phyloP scores from a whole-genome alignment of 441 rosid genomes.

The Pelargonium australe region DNA sequence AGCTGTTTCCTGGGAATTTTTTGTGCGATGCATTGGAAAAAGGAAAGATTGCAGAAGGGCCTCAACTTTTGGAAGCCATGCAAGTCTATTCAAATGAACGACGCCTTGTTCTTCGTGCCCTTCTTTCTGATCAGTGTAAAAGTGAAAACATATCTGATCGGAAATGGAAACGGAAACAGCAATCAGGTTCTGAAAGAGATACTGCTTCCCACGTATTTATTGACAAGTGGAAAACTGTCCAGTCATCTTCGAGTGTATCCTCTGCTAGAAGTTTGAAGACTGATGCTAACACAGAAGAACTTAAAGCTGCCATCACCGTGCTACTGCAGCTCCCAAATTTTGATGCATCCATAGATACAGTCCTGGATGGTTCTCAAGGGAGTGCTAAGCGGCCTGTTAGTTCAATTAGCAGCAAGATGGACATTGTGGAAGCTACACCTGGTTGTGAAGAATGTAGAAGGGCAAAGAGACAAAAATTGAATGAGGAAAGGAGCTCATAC shows the following conservation, averaged over 20 bases:
- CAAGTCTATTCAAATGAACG: slow-evolving; percentile 78
- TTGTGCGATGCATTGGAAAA: slow-evolving; percentile 58
- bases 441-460: slow-evolving; percentile 93
- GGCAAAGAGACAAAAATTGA: slow-evolving; percentile 68
- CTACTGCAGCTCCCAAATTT: slow-evolving; percentile 66
- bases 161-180: slow-evolving; percentile 37
- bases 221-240: slow-evolving; percentile 46
- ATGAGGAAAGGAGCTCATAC: slow-evolving; percentile 64
- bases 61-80: slow-evolving; percentile 55
- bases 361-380: slow-evolving; percentile 61
- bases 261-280: slow-evolving; percentile 42
- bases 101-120: slow-evolving; percentile 58
- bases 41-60: slow-evolving; percentile 56
- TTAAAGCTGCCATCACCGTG: slow-evolving; percentile 66
- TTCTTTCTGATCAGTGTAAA: slow-evolving; percentile 31
- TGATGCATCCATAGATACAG: slow-evolving; percentile 40
- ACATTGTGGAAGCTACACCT: slow-evolving; percentile 52
- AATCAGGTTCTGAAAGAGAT: slow-evolving; percentile 29
- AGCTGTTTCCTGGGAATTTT: slow-evolving; percentile 73
- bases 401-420: slow-evolving; percentile 48
- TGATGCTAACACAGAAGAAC: slow-evolving; percentile 42
- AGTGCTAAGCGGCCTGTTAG: slow-evolving; percentile 62
- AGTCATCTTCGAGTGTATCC: slow-evolving; percentile 24
- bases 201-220: slow-evolving; percentile 31
- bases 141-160: slow-evolving; percentile 30